Evolutionary conservation across 148 eudicot genomes (phyloP).

Genomic region (Rhododendron williamsianum): DNA sequence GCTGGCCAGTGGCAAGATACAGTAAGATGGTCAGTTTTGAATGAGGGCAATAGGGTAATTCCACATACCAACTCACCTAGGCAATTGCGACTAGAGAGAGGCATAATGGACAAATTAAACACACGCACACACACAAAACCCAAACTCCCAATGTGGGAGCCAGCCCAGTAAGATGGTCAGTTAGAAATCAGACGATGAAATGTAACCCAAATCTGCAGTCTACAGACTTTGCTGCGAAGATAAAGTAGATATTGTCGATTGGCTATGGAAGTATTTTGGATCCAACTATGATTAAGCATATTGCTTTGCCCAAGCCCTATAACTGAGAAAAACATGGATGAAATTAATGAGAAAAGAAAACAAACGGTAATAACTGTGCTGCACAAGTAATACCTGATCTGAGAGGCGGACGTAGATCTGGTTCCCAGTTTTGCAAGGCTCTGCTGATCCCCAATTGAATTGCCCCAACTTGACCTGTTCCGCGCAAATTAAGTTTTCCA

Average conservation of each 20-base stretch:
- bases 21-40: neutral
- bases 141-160: too few species aligned
- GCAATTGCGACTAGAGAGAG: too few species aligned
- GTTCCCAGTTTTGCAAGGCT: slow-evolving; percentile 92
- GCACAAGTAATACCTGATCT: slow-evolving; percentile 49
- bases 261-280: neutral
- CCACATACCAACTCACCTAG: too few species aligned
- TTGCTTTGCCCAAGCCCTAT: neutral
- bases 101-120: too few species aligned
- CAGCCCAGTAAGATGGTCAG: neutral
- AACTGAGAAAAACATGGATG: neutral
- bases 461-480: slow-evolving; percentile 94
- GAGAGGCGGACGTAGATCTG: slow-evolving; percentile 83
- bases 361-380: neutral
- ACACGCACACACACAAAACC: too few species aligned
- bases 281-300: neutral
- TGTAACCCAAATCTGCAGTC: neutral
- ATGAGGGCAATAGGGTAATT: too few species aligned
- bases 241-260: neutral
- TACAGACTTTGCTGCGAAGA: neutral
- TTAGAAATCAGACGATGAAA: neutral
- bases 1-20: slow-evolving; percentile 45
- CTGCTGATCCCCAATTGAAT: slow-evolving; percentile 83
- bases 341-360: neutral
- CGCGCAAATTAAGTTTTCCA: slow-evolving; percentile 8